A percentile compares a stretch with the other conserved stretches of the same genome.
Evolutionary conservation across 305 asterid genomes (phyloP).

Genomic region (Fraxinus nigra): DNA sequence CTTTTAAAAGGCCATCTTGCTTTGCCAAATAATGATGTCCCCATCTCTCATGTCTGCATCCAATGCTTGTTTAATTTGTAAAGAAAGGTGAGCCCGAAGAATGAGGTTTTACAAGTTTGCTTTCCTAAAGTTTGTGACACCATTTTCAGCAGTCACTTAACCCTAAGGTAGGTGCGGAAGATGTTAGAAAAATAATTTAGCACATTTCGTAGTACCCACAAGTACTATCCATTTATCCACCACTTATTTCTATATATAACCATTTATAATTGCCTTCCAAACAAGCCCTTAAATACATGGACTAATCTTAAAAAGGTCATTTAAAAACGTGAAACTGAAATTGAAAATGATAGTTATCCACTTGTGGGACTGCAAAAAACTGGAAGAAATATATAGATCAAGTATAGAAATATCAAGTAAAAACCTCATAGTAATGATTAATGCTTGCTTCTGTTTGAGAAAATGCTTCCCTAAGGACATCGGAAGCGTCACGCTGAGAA

Average conservation of each 20-base stretch:
- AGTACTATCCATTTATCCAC: neutral
- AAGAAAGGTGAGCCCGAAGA: neutral
- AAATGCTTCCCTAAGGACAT: constrained; percentile 92
- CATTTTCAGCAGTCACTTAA: constrained; percentile 3
- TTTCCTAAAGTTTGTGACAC: constrained; percentile 1
- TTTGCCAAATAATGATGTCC: neutral
- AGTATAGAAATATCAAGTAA: constrained; percentile 21
- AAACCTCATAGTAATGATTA: constrained; percentile 88
- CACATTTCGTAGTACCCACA: neutral
- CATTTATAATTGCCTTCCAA: neutral
- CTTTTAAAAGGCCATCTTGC: neutral
- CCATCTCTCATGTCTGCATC: neutral
- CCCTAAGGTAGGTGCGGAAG: neutral
- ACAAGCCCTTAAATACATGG: neutral
- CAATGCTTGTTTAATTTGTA: neutral
- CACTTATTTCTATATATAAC: neutral
- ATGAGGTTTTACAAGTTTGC: neutral
- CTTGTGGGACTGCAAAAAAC: constrained; percentile 3
- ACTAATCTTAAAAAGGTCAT: neutral
- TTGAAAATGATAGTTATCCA: constrained; percentile 12
- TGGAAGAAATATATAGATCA: constrained; percentile 20
- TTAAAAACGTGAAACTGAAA: neutral
- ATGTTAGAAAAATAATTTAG: constrained; percentile 1
- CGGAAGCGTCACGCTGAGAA: constrained; percentile 70
- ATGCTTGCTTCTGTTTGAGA: constrained; percentile 76